phyloP scores from a whole-genome alignment of 1,284 basidiomycete species.

The Ceratorhiza oryzae-sativae region DNA sequence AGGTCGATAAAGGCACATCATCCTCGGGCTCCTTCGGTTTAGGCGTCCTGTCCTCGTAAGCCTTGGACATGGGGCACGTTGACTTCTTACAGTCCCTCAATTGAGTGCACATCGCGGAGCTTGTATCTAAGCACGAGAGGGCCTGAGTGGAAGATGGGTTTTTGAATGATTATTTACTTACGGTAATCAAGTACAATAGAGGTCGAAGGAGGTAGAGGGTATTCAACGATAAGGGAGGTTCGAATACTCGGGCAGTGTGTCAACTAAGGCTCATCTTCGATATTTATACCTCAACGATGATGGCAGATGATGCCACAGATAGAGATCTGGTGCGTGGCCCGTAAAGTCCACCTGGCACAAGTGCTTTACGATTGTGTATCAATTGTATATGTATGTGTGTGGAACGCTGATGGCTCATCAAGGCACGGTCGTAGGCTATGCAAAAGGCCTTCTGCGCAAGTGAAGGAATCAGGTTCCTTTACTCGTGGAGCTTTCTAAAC shows the following conservation, averaged over 20 bases:
- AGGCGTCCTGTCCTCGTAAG: background rate
- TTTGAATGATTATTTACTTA: background rate
- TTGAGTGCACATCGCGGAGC: background rate
- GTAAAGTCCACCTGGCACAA: too few relatives aligned
- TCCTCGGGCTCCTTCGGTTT: constrained; percentile 1
- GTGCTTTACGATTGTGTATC: background rate
- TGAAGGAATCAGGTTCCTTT: too few relatives aligned
- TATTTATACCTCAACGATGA: background rate
- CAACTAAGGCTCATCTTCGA: background rate
- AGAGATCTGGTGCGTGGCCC: too few relatives aligned
- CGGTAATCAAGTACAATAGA: background rate
- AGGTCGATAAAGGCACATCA: background rate
- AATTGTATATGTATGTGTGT: too few relatives aligned
- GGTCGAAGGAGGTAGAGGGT: background rate
- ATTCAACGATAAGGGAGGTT: background rate
- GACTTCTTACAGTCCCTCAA: background rate
- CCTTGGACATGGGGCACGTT: background rate
- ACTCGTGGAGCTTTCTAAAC: too few relatives aligned
- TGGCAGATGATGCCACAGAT: too few relatives aligned
- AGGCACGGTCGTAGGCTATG: too few relatives aligned
- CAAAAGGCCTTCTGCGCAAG: too few relatives aligned
- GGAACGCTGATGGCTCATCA: too few relatives aligned
- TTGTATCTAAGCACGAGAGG: background rate
- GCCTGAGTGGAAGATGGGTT: too few relatives aligned
- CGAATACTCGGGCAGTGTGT: background rate